Base-by-base conservation (phyloP, 1,139 yeast species). In the Debaryomyces sp. region DNA sequence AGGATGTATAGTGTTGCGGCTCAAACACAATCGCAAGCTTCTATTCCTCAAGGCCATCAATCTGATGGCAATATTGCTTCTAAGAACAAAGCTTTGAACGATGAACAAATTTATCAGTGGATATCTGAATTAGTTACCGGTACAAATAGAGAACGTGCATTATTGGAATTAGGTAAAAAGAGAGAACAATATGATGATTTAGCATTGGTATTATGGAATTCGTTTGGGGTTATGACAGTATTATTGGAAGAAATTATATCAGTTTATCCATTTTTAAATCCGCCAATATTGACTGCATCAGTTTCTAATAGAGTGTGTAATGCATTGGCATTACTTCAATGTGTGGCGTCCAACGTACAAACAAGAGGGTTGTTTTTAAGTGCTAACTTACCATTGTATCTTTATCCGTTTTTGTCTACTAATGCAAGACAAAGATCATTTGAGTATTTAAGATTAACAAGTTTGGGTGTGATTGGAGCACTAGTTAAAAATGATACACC, bases 381-480 rank as follows among this genome's bases (percentile, higher is more conserved):
- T 64, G 97, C 98, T 1, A 96, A 94, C 61, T 84, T 94, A 50
- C 97, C 98, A 38, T 76, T 94, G 49, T 94, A 91, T 62, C 76
- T 94, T 52, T 94, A 94, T 67, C 99, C 99, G 21, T 94, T 94
- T 61, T 78, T 94, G 63, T 90, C 91, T 59, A 92, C 98, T 5
- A 89, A 89, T 54, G 89, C 96, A 37, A 87, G 94, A 63, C 92
- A 91, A 57, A 79, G 97, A 57, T 89, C 97, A 10, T 94, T 92
- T 71, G 99, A 94, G 68, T 94, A 94, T 66, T 77, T 94, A 59
- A 78, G 99, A 55, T 77, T 94, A 53, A 94, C 99, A 1, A 88
- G 96, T 50, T 80, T 94, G 52, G 99, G 99, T 33, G 98, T 94
- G 5, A 89, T 94, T 65, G 99, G 99, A 15, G 99, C 99, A 0